Evolutionary conservation across 768 basidiomycete species (phyloP).

Genomic region (Ephemerocybe angulata): DNA sequence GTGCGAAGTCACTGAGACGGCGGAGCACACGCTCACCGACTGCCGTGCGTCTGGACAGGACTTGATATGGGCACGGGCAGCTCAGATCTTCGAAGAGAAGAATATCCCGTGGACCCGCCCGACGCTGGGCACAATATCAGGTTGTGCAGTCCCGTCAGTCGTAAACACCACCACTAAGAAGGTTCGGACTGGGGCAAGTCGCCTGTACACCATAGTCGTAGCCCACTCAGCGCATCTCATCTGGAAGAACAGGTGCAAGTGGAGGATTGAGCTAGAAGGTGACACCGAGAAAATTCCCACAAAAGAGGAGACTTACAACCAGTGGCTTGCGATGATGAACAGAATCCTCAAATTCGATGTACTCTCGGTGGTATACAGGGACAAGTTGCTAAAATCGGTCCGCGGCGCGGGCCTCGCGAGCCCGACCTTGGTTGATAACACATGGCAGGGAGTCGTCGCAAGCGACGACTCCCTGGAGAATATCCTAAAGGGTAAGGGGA

Average conservation of each 20-base stretch:
- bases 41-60: neutral
- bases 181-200: neutral
- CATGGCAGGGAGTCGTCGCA: no score
- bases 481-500: no score
- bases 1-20: neutral
- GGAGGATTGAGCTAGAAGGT: neutral
- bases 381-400: no score
- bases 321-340: neutral
- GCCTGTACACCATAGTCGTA: neutral
- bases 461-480: no score
- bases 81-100: neutral
- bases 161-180: neutral
- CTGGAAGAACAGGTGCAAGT: constrained; percentile 1
- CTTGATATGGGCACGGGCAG: neutral
- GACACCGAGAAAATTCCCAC: neutral
- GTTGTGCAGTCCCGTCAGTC: neutral
- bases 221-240: neutral
- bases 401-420: no score
- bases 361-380: no score
- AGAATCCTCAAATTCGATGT: neutral
- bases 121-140: neutral
- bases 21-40: constrained; percentile 2
- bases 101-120: neutral
- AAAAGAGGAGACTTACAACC: neutral
- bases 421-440: no score